Percentiles rank a stretch among this genome's conserved stretches.
Evolutionary conservation across 169 alveolate species (phyloP).

Genomic region (Haemoproteus tartakovskyi): DNA sequence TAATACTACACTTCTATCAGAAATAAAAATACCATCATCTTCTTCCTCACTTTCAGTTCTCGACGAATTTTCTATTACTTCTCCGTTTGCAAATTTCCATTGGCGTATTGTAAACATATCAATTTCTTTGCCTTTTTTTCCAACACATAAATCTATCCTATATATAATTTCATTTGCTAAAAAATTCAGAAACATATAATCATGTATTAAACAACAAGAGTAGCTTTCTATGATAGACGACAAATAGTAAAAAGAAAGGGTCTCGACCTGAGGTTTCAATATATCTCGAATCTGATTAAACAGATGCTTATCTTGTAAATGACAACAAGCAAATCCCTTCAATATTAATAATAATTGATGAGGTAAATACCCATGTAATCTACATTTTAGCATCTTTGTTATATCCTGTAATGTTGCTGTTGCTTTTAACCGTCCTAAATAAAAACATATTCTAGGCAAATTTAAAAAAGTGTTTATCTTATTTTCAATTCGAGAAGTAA

Average conservation of each 20-base stretch:
- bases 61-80: not conserved
- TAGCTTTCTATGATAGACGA: slow-evolving; percentile 58
- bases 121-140: slow-evolving; percentile 25
- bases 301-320: slow-evolving; percentile 75
- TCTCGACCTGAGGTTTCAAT: slow-evolving; percentile 30
- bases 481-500: slow-evolving; percentile 68
- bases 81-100: too few species aligned
- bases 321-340: slow-evolving; percentile 68
- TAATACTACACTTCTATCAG: not conserved
- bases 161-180: slow-evolving; percentile 19
- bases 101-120: too few species aligned
- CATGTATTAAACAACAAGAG: slow-evolving; percentile 51
- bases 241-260: slow-evolving; percentile 46
- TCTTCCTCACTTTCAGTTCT: not conserved
- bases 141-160: slow-evolving; percentile 31
- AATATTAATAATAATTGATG: slow-evolving; percentile 73
- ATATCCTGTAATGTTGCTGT: slow-evolving; percentile 75
- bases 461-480: slow-evolving; percentile 71
- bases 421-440: slow-evolving; percentile 74
- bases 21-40: not conserved
- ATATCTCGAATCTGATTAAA: slow-evolving; percentile 66
- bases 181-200: slow-evolving; percentile 12
- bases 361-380: slow-evolving; percentile 70
- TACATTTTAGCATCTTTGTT: slow-evolving; percentile 65
- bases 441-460: slow-evolving; percentile 78